A percentile compares a stretch with the other conserved stretches of the same genome.
Evolutionary conservation across 23 red algal species (phyloP).

Genomic region (Gracilariopsis chorda): DNA sequence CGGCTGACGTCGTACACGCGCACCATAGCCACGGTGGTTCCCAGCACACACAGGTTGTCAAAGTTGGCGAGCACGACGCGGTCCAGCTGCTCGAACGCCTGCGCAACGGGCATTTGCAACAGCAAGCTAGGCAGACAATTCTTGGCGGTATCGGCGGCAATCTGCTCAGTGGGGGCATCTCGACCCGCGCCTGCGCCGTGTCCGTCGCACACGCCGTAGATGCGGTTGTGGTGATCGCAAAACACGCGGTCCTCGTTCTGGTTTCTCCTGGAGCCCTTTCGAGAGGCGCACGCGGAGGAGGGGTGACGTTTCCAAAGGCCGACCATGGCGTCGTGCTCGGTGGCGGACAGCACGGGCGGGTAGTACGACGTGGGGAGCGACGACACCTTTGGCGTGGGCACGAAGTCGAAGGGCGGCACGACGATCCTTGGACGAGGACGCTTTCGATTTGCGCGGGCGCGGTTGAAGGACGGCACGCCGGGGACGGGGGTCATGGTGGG

Average conservation of each 20-base stretch:
- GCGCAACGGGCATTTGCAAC: background rate
- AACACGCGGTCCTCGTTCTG: conserved; percentile 43
- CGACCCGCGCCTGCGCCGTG: background rate
- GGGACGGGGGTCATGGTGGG: no score
- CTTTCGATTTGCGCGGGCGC: background rate
- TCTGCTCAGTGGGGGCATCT: background rate
- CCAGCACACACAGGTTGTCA: background rate
- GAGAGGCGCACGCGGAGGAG: conserved; percentile 5
- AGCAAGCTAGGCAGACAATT: background rate
- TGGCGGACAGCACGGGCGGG: background rate
- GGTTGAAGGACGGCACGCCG: background rate
- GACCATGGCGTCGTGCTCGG: background rate
- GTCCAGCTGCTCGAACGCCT: conserved; percentile 14
- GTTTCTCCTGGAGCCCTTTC: background rate
- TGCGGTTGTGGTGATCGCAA: background rate
- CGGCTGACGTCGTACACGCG: background rate
- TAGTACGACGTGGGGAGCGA: background rate
- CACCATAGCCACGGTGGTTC: conserved; percentile 38
- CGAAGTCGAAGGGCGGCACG: background rate
- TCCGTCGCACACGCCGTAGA: conserved; percentile 53
- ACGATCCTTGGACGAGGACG: background rate
- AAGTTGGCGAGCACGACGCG: background rate
- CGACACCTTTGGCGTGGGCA: background rate
- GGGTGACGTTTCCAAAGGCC: background rate
- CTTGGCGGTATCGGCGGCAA: background rate